Conservation (phyloP, 139 green algal species). For the Zygnema circumcarinatum region DNA sequence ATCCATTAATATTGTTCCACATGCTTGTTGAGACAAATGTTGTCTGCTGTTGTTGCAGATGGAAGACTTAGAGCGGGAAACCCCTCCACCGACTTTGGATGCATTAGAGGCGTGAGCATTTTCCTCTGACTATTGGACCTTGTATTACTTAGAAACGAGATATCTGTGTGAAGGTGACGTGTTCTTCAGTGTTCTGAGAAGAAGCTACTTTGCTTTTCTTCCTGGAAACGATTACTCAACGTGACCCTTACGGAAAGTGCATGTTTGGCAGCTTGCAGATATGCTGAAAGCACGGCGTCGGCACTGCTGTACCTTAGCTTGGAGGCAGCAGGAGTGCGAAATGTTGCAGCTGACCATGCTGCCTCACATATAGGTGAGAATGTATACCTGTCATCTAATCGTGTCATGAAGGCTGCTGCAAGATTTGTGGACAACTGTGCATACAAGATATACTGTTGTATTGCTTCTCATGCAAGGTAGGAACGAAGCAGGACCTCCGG, state of each 20-base stretch:
- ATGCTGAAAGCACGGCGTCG: conserved; percentile 53
- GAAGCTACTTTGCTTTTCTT: too few species aligned
- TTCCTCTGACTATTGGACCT: background rate
- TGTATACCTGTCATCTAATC: too few species aligned
- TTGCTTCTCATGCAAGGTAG: background rate
- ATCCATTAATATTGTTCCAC: too few species aligned
- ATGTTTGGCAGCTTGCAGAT: conserved; percentile 30
- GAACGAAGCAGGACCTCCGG: background rate
- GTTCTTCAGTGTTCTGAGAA: too few species aligned
- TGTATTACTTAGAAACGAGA: too few species aligned
- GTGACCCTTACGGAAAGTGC: background rate
- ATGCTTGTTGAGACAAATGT: too few species aligned
- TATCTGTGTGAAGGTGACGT: too few species aligned
- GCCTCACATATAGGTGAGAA: conserved; percentile 57
- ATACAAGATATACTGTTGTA: too few species aligned
- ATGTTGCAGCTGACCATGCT: conserved; percentile 56
- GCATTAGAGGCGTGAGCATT: conserved; percentile 11
- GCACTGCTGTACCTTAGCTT: conserved; percentile 54
- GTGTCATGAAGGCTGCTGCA: too few species aligned
- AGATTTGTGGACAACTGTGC: too few species aligned
- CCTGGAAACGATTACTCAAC: too few species aligned
- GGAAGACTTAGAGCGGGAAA: conserved; percentile 31
- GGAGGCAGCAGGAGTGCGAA: conserved; percentile 35
- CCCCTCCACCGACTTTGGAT: conserved; percentile 11
- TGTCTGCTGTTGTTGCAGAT: conserved; percentile 37